Base-by-base conservation (phyloP, 2,329 filamentous ascomycete genomes). In the Phialophora chinensis region DNA sequence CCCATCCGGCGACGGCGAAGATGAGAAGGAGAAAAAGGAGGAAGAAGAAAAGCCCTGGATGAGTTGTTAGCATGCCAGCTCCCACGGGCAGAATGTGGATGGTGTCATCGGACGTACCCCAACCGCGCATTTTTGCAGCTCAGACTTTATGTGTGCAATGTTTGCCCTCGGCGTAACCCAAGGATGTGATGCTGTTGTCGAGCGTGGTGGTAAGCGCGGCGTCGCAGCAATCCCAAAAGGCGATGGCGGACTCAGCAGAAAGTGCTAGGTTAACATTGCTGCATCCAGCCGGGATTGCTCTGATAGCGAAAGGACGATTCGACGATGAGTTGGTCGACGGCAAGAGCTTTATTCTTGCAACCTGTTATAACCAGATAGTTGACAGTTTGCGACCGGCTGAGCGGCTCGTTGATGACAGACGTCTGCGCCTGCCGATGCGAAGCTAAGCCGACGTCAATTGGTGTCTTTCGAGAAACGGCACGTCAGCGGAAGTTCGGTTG, bases 21-120 rank as follows among this genome's bases (percentile, higher is more conserved):
- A 89, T 67, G 62, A 87, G 75, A 73, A 91, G 76, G 72, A 92
- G 80, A 72, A 92, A 73, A 74, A 94, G 77, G 74, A 92, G 84
- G 75, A 96, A 88, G 77, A 93, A 85, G 80, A 93, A 87, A 69
- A 89, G 85, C 75, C 89, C 88, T 71, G 55, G 4, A 50, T 14
- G 4, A 53, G 35, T 52, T 47, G 53, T 50, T 62, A 53, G 59
- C 12, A 38, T n/a, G 23, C 31, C 44, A 17, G 25, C 35, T 12
- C 2, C 35, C 29, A 54, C 42, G 25, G 14, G 50, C 47, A 52
- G 12, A 27, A 58, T 20, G 54, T 29, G 31, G 12, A n/a, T 12
- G 6, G 14, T 23, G 25, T 55, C 20, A n/a, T 23, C 44, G 54
- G 29, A 62, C 69, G 17, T 63, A 71, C 69, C 69, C 68, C 68